A percentile compares a stretch with the other conserved stretches of the same genome.
Evolutionary conservation across 306 rosid genomes (phyloP).

Genomic region (Pyrus communis): DNA sequence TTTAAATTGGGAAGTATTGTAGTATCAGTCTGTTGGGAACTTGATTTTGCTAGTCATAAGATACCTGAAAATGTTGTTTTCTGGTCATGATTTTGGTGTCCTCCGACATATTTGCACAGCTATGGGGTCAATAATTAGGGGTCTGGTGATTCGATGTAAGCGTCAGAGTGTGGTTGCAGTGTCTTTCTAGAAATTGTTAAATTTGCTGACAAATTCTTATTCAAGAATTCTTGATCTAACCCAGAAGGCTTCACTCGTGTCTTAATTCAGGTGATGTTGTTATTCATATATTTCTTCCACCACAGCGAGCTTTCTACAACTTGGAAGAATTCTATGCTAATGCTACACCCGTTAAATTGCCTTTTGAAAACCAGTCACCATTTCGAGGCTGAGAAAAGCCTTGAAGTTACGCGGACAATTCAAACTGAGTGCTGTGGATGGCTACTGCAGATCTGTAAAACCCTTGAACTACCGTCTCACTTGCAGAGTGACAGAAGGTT

Average conservation of each 20-base stretch:
- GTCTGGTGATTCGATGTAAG: background rate
- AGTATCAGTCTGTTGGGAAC: background rate
- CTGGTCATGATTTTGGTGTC: background rate
- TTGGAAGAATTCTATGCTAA: slow-evolving; percentile 88
- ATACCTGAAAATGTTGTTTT: background rate
- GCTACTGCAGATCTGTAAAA: background rate
- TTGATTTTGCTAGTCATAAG: background rate
- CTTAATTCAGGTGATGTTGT: slow-evolving; percentile 77
- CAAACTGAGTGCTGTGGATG: slow-evolving; percentile 6
- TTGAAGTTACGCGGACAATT: background rate
- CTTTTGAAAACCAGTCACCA: slow-evolving; percentile 74
- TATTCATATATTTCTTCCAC: slow-evolving; percentile 88
- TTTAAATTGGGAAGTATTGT: background rate
- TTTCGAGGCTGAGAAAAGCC: slow-evolving; percentile 34
- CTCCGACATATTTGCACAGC: background rate
- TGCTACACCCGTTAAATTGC: slow-evolving; percentile 71
- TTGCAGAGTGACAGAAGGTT: background rate
- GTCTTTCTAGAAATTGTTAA: background rate
- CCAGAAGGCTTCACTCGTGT: background rate
- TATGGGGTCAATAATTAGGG: background rate
- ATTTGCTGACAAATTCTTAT: background rate
- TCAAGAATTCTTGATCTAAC: background rate
- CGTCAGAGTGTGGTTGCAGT: background rate
- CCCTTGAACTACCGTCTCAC: background rate
- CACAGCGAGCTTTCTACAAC: slow-evolving; percentile 77